Conservation (phyloP, 2,329 filamentous ascomycete genomes). For the Neopestalotiopsis rosae region DNA sequence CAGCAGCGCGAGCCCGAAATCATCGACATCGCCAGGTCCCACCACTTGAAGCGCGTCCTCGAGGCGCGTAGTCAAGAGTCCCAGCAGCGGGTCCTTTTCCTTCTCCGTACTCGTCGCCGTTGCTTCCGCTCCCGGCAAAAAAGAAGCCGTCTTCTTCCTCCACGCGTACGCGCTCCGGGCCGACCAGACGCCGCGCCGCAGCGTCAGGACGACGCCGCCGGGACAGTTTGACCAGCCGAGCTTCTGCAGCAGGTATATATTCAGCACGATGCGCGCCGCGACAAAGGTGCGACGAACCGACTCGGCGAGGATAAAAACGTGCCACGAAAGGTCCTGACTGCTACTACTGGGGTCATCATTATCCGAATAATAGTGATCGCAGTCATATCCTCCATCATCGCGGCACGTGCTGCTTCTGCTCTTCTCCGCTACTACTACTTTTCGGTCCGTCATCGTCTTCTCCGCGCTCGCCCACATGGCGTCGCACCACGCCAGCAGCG, state of each 20-base stretch:
- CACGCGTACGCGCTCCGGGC: conserved; percentile 31
- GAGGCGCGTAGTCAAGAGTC: background rate
- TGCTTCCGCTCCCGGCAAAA: too few relatives aligned
- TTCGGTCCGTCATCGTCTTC: background rate
- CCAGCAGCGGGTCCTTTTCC: background rate
- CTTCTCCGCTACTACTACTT: too few relatives aligned
- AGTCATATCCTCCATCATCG: too few relatives aligned
- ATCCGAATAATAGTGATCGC: too few relatives aligned
- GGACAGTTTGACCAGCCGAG: conserved; percentile 34
- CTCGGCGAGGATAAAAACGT: conserved; percentile 36
- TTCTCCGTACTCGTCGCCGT: background rate
- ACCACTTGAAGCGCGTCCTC: background rate
- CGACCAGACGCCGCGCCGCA: conserved; percentile 35
- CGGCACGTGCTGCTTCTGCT: too few relatives aligned
- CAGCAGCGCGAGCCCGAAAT: conserved; percentile 8
- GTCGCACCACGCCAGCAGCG: conserved; percentile 31
- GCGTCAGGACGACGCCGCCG: conserved; percentile 32
- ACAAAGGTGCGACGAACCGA: conserved; percentile 36
- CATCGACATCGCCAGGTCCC: conserved; percentile 5
- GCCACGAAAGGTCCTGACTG: conserved; percentile 25
- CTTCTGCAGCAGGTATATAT: conserved; percentile 33
- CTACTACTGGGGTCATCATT: too few relatives aligned
- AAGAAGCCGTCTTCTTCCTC: conserved; percentile 12
- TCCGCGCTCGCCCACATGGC: conserved; percentile 27
- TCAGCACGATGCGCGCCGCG: conserved; percentile 27